Percentiles rank a stretch among this genome's conserved stretches.
phyloP scores from a whole-genome alignment of 805 yeast species.

The Kregervanrija pseudodelftensis region DNA sequence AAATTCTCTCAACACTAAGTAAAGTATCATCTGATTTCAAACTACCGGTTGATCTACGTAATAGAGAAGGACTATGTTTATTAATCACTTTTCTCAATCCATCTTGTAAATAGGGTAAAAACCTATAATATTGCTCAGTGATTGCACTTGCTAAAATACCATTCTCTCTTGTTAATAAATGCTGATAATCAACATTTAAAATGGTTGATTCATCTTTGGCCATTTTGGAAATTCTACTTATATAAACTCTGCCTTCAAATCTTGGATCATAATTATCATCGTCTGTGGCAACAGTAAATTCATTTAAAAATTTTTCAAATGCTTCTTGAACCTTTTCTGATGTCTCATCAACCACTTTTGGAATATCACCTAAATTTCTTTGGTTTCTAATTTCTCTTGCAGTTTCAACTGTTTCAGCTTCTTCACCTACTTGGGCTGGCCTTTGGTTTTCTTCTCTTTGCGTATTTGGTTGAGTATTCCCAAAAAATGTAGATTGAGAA shows the following conservation, averaged over 20 bases:
- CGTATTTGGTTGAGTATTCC: slow-evolving; percentile 9
- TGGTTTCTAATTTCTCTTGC: slow-evolving; percentile 33
- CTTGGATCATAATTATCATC: slow-evolving; percentile 29
- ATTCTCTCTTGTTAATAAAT: slow-evolving; percentile 65
- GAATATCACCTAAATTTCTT: slow-evolving; percentile 60
- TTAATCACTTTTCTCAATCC: slow-evolving; percentile 71
- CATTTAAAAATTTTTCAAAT: slow-evolving; percentile 77
- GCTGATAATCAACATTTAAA: slow-evolving; percentile 78
- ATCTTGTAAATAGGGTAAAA: slow-evolving; percentile 72
- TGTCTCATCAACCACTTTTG: slow-evolving; percentile 82
- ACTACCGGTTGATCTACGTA: slow-evolving; percentile 37
- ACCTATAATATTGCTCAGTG: slow-evolving; percentile 86
- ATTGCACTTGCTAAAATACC: slow-evolving; percentile 88
- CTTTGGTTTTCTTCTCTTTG: not conserved
- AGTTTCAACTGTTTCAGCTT: slow-evolving; percentile 20
- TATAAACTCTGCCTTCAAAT: slow-evolving; percentile 53
- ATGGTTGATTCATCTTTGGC: slow-evolving; percentile 68
- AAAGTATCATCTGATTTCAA: slow-evolving; percentile 30
- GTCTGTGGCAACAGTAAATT: slow-evolving; percentile 38
- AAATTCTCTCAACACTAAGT: slow-evolving; percentile 58
- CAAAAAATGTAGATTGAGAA: slow-evolving; percentile 9
- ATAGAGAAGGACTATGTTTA: slow-evolving; percentile 65
- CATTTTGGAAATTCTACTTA: slow-evolving; percentile 79
- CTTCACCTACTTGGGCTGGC: too few relatives aligned
- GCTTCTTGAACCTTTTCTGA: slow-evolving; percentile 92